Evolutionary conservation across 2,329 filamentous ascomycete species (phyloP).

Genomic region (Aspergillus phoenicis): DNA sequence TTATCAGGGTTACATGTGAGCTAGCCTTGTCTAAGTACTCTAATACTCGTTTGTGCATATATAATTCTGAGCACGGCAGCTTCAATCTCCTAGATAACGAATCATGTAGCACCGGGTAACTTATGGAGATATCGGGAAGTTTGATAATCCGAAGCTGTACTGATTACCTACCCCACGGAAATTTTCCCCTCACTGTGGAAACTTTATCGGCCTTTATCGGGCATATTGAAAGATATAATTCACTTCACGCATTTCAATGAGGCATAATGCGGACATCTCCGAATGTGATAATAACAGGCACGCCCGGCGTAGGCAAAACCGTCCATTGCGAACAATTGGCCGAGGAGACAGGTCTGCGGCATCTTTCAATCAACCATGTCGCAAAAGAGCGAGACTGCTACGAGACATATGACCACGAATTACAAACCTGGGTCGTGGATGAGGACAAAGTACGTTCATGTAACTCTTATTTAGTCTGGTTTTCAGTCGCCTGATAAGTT

Average conservation of each 20-base stretch:
- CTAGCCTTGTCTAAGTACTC: too few species aligned
- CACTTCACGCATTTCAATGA: constrained; percentile 2
- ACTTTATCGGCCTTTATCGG: background rate
- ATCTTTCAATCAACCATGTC: constrained; percentile 85
- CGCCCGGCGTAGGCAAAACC: constrained; percentile 93
- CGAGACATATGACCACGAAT: constrained; percentile 83
- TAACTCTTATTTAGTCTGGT: background rate
- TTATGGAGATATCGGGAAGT: background rate
- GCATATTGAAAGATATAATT: background rate
- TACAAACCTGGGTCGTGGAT: constrained; percentile 88
- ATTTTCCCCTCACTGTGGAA: constrained; percentile 12
- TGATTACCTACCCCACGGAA: constrained; percentile 23
- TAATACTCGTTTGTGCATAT: background rate
- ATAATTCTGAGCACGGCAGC: background rate
- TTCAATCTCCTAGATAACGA: too few species aligned
- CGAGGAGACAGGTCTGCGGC: constrained; percentile 72
- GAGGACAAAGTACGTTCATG: constrained; percentile 76
- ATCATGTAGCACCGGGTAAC: background rate
- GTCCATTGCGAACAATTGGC: constrained; percentile 85
- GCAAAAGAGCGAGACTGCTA: constrained; percentile 87
- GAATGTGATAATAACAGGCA: constrained; percentile 94
- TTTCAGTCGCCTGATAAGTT: background rate
- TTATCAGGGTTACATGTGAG: too few species aligned
- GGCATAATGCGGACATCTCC: constrained; percentile 54
- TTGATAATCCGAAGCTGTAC: constrained; percentile 10